Conservation (phyloP, 1,139 yeast genomes). For the Kazachstania sp. region DNA sequence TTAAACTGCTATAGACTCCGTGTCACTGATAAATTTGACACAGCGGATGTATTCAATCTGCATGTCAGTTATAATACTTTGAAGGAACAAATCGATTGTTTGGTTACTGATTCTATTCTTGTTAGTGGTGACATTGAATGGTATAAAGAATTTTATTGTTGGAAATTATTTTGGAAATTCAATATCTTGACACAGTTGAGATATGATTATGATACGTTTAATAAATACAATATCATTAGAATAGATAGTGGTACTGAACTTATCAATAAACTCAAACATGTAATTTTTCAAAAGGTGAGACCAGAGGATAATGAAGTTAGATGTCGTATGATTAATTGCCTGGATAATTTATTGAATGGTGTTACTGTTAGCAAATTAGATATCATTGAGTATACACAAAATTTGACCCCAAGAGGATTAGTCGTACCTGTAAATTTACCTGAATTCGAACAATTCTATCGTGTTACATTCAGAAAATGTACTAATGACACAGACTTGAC, state of each 20-base stretch:
- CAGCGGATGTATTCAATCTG: constrained; percentile 18
- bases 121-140: constrained; percentile 23
- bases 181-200: constrained; percentile 15
- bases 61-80: constrained; percentile 20
- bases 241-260: constrained; percentile 1
- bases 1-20: constrained; percentile 21
- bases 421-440: constrained; percentile 27
- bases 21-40: constrained; percentile 11
- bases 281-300: constrained; percentile 6
- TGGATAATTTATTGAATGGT: constrained; percentile 14
- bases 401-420: constrained; percentile 14
- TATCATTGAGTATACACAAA: constrained; percentile 14
- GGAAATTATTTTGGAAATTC: constrained; percentile 22
- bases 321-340: constrained; percentile 13
- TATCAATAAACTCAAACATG: neutral
- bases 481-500: neutral
- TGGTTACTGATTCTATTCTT: constrained; percentile 24
- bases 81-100: constrained; percentile 21
- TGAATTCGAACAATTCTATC: constrained; percentile 18
- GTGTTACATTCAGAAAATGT: constrained; percentile 12
- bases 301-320: constrained; percentile 9
- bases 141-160: constrained; percentile 17
- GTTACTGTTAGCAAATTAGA: constrained; percentile 16
- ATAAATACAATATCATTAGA: constrained; percentile 9
- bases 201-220: constrained; percentile 19